A percentile compares a stretch with the other conserved stretches of the same genome.
These are phyloP conservation scores for Stentor roeselii DNA, from an alignment of 73 alveolate genomes.

Conservation along the genomic window DNA sequence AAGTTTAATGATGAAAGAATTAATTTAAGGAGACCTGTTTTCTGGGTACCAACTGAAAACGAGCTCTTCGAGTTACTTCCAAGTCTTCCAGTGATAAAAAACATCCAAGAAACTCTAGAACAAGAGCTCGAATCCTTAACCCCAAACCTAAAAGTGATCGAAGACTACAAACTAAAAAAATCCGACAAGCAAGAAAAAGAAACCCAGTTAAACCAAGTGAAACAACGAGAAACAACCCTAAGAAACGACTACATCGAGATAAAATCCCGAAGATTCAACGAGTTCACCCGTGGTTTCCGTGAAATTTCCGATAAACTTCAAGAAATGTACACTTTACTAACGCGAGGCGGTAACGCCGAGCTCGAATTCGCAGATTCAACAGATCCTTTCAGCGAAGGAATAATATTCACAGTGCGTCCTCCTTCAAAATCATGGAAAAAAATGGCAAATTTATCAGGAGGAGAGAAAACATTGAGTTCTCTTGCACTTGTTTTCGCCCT, in stretches of 20 bases:
- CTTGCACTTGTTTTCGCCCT: constrained; percentile 87
- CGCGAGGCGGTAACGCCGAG: constrained; percentile 90
- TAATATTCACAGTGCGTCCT: constrained; percentile 85
- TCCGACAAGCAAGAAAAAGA: constrained; percentile 52
- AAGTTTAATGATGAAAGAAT: constrained; percentile 37
- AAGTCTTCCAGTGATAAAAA: neutral
- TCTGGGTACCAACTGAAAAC: neutral
- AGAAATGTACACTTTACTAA: constrained; percentile 65
- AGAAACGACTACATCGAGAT: constrained; percentile 45
- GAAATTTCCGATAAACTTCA: constrained; percentile 53
- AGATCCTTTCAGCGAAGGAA: constrained; percentile 90
- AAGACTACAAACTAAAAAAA: constrained; percentile 47
- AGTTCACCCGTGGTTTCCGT: constrained; percentile 61
- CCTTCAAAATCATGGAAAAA: constrained; percentile 85
- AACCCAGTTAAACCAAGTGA: constrained; percentile 46
- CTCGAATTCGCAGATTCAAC: constrained; percentile 73
- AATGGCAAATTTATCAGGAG: constrained; percentile 84
- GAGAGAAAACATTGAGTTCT: constrained; percentile 90
- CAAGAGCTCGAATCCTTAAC: constrained; percentile 36
- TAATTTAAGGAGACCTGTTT: constrained; percentile 24
- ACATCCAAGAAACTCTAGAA: constrained; percentile 16
- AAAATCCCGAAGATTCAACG: constrained; percentile 63
- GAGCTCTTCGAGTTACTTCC: constrained; percentile 2
- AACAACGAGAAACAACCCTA: constrained; percentile 45
- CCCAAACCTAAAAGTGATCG: constrained; percentile 65